Base-by-base conservation (phyloP, 2,329 filamentous ascomycete species). In the Coleophoma eucalyptorum region DNA sequence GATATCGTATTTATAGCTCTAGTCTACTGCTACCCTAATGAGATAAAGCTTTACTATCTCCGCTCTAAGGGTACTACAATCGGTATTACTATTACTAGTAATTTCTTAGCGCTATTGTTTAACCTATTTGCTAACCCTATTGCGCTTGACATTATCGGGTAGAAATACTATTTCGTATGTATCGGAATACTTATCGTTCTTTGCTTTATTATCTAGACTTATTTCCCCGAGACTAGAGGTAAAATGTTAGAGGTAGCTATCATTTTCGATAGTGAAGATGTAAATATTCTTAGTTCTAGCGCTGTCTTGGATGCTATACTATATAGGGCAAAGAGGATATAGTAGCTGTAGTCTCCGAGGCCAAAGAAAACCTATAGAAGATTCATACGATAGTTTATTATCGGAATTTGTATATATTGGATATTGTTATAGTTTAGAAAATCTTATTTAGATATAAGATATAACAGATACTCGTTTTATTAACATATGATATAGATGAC, bases 101-200 rank as follows among this genome's bases (percentile, higher is more conserved):
- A 44, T 5, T 46, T 35, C 11, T 5, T 26, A 1, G 52, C 52
- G 13, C 38, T 43, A 18, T 45, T 43, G 78, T 72, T 74, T 62
- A 76, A 74, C 49, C 70, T 67, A 1, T 77, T 71, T 45, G 69
- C 74, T 48, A 76, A 76, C 54, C 73, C 74, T 0, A 70, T 77
- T 41, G 73, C 68, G 15, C 55, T 76, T 26, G 55, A 66, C 3
- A 62, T 59, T 13, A 72, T 74, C 37, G 53, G 53, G 5, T 70
- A 67, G 68, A 67, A 63, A 46, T 70, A 55, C 21, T 59, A 58
- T 33, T 46, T 59, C 11, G 49, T 59, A 2, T 59, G 48, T 16
- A 43, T 58, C 16, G 45, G 41, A 15, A 43, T 59, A 6, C 37
- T 56, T 10, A 32, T 54, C 5, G 20, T 48, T 15, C 38, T 50